Evolutionary conservation across 2,329 filamentous ascomycete species (phyloP), one percentile per base, ranked within the genome.

Genomic region (Catunica adiposa): DNA sequence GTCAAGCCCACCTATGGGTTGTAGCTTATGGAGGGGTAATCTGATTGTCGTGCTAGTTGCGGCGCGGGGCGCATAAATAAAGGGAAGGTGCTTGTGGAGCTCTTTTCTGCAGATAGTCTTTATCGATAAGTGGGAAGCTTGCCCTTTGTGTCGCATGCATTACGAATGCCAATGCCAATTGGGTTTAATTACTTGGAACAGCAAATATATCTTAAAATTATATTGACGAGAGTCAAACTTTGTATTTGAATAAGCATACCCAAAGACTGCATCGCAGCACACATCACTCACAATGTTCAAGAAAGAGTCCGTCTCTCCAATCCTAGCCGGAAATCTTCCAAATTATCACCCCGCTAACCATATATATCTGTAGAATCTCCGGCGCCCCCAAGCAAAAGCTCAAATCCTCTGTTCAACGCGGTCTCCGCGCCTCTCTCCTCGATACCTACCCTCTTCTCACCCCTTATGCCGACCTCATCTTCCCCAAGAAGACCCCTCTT

Each of bases 321-420:
- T 25, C 34, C 9, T 15, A 55, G 51, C 48, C 37, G 51, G 37
- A 54, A 56, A 40, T 29, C 25, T 26, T 34, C 9, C n/a, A 55
- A 47, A 25, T 34, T 54, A 46, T n/a, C n/a, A 48, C 50, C 38
- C 17, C 37, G 34, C 31, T 23, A 15, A 4, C 23, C 20, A 26
- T 5, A 14, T 14, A 3, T 37, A 25, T 25, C 44, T 26, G 26
- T 34, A 5, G 20, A 44, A 82, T 95, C 67, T 73, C 81, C 64
- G 72, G 83, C 25, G 80, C 84, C 62, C 83, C 86, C 56, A 94
- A 92, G 73, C 88, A 89, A 63, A 97, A 97, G 76, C 87, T 97
- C 70, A 98, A 97, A 73, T 96, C 90, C 61, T 95, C 89, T 23
- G 87, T 88, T 56, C 89, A 96, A 73, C 86, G 92, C 65, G 79